Evolutionary conservation across 176 grass and related monocot species (phyloP), one percentile per base, ranked within the genome.

Genomic region (Aegilops umbellulata): DNA sequence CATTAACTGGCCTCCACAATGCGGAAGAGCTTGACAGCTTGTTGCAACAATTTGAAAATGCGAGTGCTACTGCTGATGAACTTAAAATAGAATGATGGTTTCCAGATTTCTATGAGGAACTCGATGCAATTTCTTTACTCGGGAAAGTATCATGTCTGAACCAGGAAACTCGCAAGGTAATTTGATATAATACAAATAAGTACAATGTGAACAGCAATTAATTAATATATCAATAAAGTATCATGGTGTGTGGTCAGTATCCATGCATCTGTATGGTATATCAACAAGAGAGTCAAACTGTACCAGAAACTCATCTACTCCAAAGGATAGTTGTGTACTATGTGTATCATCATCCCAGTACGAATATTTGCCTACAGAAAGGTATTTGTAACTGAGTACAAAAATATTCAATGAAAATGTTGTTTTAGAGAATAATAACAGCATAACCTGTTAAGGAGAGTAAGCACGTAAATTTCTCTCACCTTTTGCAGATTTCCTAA

Each of bases 271-370:
- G 20, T 67, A 65, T 60, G 79, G 84, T 27, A 80, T 61, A 66
- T 30, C 46, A 66, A 46, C 16, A 83, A 26, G 63, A 8, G 38
- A 5, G 30, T 31, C 60, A 89, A 76, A 55, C 42, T 35, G 60
- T 92, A 98, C 96, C 90, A 95, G 47, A 94, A 95, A 98, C 66
- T 95, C 91, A 77, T 89, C 80, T 36, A 98, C 93, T 84, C 93
- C 93, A 84, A 95, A 98, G 51, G 91, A 95, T 63, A 94, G 76
- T 76, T 98, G 93, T 85, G 92, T 90, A 72, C 77, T 90, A 78
- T 98, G 96, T 69, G 91, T 92, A 86, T 95, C 88, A 86, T 95
- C 93, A 67, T 95, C 93, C 96, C 93, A 98, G 83, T 85, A 84
- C 31, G 88, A 79, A 82, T 83, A 76, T 90, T 93, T 89, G 6